Base-by-base conservation (phyloP, 1,284 basidiomycete genomes). In the Heterobasidion parviporum region DNA sequence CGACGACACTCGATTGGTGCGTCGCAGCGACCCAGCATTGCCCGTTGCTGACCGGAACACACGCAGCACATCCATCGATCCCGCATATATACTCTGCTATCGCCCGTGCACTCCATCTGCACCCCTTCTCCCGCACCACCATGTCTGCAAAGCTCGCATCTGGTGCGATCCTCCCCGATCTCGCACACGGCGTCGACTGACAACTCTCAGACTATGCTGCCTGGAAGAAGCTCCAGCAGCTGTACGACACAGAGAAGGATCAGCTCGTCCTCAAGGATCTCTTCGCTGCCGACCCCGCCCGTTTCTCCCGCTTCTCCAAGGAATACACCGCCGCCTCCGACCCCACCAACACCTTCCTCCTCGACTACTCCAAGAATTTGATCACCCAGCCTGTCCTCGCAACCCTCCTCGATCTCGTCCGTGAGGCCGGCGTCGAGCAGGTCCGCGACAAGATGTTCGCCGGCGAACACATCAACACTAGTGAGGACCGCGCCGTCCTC, bases 301-400 rank as follows among this genome's bases (percentile, higher is more conserved):
- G 97, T 58, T 99, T 98, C 78, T 70, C 81, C 59, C 92, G 87
- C 68, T 92, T 91, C 76, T 94, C 91, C 52, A 80, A 79, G 60
- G 78, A 86, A 61, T 99, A 93, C 75, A 79, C 75, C 57, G 82
- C 87, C 54, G 71, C 76, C 7, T 79, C 79, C 44, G 82, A 83
- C 51, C 80, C 86, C 36, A 78, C 83, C 60, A 86, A 89, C 56
- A 87, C 87, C 54, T 81, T 99, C 74, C 82, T 99, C 59, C 81
- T 98, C 67, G 96, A 99, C 74, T 97, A 90, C 75, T 96, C 93
- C 67, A 99, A 99, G 78, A 98, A 99, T 75, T 75, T 98, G 60
- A 83, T 98, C 78, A 94, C 91, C 59, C 79, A 93, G 64, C 85
- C 92, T 60, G 85, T 98, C 70, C 80, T 94, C 59, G 73, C 79